phyloP scores from a whole-genome alignment of 495 filamentous ascomycete species.

The Xylaria grammica region DNA sequence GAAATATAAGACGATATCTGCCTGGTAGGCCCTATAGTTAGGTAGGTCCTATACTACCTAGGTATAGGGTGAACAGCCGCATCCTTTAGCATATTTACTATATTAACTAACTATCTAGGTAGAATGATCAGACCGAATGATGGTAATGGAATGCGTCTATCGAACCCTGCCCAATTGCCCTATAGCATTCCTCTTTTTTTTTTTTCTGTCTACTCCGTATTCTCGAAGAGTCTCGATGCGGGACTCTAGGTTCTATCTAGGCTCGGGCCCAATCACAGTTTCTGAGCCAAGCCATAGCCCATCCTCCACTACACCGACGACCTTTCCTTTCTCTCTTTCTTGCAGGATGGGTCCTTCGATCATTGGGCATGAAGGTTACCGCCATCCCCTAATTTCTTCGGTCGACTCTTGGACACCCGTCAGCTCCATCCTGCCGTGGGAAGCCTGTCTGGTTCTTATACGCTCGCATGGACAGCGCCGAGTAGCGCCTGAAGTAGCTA shows the following conservation, averaged over 20 bases:
- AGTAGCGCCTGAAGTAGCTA: slow-evolving; percentile 26
- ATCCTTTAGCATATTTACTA: slow-evolving; percentile 7
- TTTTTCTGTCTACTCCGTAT: not conserved
- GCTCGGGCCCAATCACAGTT: slow-evolving; percentile 20
- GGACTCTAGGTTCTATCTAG: not conserved
- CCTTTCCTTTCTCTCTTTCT: slow-evolving; percentile 31
- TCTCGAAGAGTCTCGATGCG: slow-evolving; percentile 19
- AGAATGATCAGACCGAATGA: not conserved
- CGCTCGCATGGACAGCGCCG: slow-evolving; percentile 29
- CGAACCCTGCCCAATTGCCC: slow-evolving; percentile 12
- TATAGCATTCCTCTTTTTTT: not conserved
- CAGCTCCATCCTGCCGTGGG: slow-evolving; percentile 19
- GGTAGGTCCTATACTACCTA: no score
- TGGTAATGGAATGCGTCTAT: slow-evolving; percentile 7
- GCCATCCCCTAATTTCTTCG: slow-evolving; percentile 36
- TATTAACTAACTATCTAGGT: not conserved
- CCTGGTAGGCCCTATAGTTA: no score
- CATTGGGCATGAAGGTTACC: slow-evolving; percentile 41
- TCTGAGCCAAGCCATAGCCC: slow-evolving; percentile 33
- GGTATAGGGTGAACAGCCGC: slow-evolving; percentile 15
- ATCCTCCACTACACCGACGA: slow-evolving; percentile 35
- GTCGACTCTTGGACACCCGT: slow-evolving; percentile 30
- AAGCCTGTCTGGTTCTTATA: slow-evolving; percentile 27
- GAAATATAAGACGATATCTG: no score
- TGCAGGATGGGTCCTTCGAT: slow-evolving; percentile 31